A percentile compares a stretch with the other conserved stretches of the same genome.
Evolutionary conservation across 2,329 filamentous ascomycete genomes (phyloP).

Genomic region (Cercospora zeae-maydis): DNA sequence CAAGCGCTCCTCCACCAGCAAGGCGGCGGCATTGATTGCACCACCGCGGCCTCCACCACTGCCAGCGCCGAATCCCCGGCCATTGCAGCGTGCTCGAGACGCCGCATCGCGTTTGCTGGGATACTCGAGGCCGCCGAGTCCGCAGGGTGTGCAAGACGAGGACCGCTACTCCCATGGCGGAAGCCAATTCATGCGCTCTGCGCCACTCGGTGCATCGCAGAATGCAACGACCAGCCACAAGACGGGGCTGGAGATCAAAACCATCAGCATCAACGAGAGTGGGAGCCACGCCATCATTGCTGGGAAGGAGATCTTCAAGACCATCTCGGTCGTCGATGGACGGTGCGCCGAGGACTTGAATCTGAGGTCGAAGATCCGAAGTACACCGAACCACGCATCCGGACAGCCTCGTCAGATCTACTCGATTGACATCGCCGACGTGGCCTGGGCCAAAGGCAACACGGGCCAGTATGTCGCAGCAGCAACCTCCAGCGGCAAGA

Average conservation of each 20-base stretch:
- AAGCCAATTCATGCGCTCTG: slow-evolving; percentile 24
- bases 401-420: slow-evolving; percentile 44
- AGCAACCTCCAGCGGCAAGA: slow-evolving; percentile 62
- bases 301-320: slow-evolving; percentile 64
- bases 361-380: slow-evolving; percentile 58
- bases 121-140: slow-evolving; percentile 30
- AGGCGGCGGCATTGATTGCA: slow-evolving; percentile 7
- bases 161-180: slow-evolving; percentile 25
- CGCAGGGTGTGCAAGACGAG: slow-evolving; percentile 18
- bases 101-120: slow-evolving; percentile 34
- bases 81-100: slow-evolving; percentile 34
- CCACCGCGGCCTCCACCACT: slow-evolving; percentile 22
- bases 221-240: slow-evolving; percentile 59
- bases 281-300: slow-evolving; percentile 62
- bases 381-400: slow-evolving; percentile 52
- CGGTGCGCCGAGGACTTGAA: slow-evolving; percentile 62
- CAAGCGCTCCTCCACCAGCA: not conserved
- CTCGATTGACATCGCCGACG: slow-evolving; percentile 61
- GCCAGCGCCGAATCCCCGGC: slow-evolving; percentile 24
- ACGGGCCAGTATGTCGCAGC: slow-evolving; percentile 60
- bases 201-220: slow-evolving; percentile 31
- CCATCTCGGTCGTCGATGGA: slow-evolving; percentile 55
- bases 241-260: slow-evolving; percentile 61
- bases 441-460: slow-evolving; percentile 64
- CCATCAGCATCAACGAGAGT: slow-evolving; percentile 61